A percentile compares a stretch with the other conserved stretches of the same genome.
Evolutionary conservation across 2,329 filamentous ascomycete genomes (phyloP).

Genomic region (Aspergillus niger): DNA sequence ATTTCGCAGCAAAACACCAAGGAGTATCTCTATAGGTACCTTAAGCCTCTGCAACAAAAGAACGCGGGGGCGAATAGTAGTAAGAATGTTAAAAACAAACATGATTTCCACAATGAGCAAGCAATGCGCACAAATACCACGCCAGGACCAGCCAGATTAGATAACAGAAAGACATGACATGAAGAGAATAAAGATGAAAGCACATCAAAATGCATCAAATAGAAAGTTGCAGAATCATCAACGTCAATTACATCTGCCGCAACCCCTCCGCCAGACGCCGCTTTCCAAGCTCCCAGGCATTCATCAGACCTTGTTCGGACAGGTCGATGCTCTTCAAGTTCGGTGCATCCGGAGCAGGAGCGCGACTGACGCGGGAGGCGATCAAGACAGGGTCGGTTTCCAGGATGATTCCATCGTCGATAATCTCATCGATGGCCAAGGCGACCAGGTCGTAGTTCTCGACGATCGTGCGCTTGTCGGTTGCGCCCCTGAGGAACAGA

Average conservation of each 20-base stretch:
- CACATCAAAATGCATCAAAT: constrained; percentile 15
- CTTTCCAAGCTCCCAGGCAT: constrained; percentile 91
- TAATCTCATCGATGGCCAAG: constrained; percentile 90
- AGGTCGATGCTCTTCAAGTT: constrained; percentile 93
- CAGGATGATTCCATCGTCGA: constrained; percentile 93
- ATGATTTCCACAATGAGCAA: constrained; percentile 25
- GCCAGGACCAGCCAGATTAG: constrained; percentile 41
- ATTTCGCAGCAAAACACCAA: constrained; percentile 12
- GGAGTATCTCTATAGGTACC: constrained; percentile 29
- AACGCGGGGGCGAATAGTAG: constrained; percentile 9
- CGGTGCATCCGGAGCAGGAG: constrained; percentile 82
- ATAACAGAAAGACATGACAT: constrained; percentile 25
- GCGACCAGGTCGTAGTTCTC: constrained; percentile 98
- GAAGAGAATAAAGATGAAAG: constrained; percentile 22
- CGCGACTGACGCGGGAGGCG: constrained; percentile 86
- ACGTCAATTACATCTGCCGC: constrained; percentile 55
- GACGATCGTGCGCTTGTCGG: constrained; percentile 95
- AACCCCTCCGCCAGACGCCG: constrained; percentile 87
- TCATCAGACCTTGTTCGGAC: constrained; percentile 92
- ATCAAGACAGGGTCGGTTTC: constrained; percentile 97
- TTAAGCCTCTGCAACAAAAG: constrained; percentile 12
- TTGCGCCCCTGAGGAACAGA: constrained; percentile 69
- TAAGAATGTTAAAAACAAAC: constrained; percentile 19
- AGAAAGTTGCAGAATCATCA: background rate
- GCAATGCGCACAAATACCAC: constrained; percentile 32